phyloP scores from a whole-genome alignment of 306 rosid species.

The Vachellia pachyceras region DNA sequence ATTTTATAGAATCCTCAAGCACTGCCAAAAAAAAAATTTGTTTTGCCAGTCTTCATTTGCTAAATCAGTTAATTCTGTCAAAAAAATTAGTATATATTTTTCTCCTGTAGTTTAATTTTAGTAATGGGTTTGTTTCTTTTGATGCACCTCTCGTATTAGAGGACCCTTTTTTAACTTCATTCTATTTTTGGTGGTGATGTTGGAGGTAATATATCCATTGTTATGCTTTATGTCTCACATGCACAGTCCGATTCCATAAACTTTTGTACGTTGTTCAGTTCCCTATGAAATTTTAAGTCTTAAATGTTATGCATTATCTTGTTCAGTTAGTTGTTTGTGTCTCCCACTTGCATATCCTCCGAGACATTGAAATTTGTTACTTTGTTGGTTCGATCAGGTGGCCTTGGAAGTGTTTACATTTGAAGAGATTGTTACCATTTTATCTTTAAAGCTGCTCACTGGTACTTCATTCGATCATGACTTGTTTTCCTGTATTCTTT shows the following conservation, averaged over 20 bases:
- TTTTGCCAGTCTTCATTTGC: background rate
- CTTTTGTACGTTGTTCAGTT: slow-evolving; percentile 15
- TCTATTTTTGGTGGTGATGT: background rate
- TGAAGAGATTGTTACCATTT: slow-evolving; percentile 38
- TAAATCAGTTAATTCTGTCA: background rate
- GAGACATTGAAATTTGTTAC: slow-evolving; percentile 24
- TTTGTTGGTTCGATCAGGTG: slow-evolving; percentile 53
- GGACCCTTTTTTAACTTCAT: background rate
- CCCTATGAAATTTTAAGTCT: background rate
- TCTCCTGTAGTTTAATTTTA: slow-evolving; percentile 1
- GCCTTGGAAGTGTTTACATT: slow-evolving; percentile 44
- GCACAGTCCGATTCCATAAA: background rate
- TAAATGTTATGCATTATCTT: slow-evolving; percentile 1
- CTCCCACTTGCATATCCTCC: slow-evolving; percentile 20
- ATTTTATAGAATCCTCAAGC: background rate
- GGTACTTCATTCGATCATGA: slow-evolving; percentile 54
- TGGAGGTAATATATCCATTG: slow-evolving; percentile 13
- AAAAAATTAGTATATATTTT: background rate
- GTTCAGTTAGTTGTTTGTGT: slow-evolving; percentile 1
- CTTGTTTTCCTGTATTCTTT: slow-evolving; percentile 65
- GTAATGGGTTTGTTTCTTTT: slow-evolving; percentile 13
- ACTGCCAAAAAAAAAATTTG: background rate
- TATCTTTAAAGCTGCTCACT: slow-evolving; percentile 28
- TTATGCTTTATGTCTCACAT: background rate
- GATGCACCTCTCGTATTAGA: background rate